These are phyloP conservation scores for Coemansia sp. DNA, from an alignment of 192 early-diverging fungal species.

Conservation along the genomic window DNA sequence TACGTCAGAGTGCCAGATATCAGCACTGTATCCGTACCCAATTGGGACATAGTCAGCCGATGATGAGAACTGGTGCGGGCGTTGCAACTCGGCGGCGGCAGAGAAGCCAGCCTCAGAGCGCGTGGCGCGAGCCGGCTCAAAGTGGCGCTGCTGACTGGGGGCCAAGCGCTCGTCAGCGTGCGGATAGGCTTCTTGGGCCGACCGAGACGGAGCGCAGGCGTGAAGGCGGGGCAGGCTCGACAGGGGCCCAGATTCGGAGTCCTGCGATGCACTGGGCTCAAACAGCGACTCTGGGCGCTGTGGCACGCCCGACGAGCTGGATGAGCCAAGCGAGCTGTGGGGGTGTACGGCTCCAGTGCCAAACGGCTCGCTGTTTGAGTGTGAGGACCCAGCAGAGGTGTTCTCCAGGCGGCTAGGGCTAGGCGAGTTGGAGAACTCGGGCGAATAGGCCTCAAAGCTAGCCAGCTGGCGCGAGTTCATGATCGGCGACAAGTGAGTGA, in stretches of 20 bases:
- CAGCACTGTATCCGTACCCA: constrained; percentile 15
- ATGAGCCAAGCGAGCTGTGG: constrained; percentile 2
- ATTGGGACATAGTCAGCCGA: constrained; percentile 13
- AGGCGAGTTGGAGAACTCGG: constrained; percentile 29
- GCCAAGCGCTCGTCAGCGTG: constrained; percentile 13
- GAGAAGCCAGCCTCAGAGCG: constrained; percentile 13
- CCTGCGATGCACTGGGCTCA: constrained; percentile 23
- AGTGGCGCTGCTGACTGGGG: constrained; percentile 6
- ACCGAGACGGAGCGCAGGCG: not conserved
- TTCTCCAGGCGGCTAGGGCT: not conserved
- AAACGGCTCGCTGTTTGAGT: not conserved
- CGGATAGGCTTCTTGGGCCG: constrained; percentile 9
- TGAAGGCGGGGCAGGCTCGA: constrained; percentile 29
- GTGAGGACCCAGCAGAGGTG: not conserved
- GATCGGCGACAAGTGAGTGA: constrained; percentile 6
- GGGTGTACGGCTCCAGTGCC: not conserved
- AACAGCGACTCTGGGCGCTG: constrained; percentile 27
- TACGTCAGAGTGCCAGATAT: constrained; percentile 44
- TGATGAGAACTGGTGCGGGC: constrained; percentile 24
- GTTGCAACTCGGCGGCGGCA: not conserved
- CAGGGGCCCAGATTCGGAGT: constrained; percentile 29
- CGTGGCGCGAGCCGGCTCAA: constrained; percentile 13
- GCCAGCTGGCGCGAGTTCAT: constrained; percentile 4
- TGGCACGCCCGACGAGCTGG: constrained; percentile 24
- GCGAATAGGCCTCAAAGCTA: constrained; percentile 38